Base-by-base conservation (phyloP, 768 basidiomycete species). In the Postia placenta region DNA sequence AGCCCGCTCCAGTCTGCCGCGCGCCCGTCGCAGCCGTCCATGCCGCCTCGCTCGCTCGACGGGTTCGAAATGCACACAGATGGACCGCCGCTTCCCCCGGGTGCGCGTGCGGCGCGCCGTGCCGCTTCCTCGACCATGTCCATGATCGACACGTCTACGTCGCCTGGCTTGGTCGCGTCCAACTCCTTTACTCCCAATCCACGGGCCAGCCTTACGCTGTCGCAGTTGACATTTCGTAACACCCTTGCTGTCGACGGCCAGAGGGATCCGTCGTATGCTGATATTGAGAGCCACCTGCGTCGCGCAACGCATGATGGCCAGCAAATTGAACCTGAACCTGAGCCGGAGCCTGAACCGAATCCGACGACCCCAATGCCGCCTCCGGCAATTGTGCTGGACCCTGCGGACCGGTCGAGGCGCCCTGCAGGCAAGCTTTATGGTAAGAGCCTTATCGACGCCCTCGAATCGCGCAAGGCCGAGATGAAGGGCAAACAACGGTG, bases 401-500 rank as follows among this genome's bases (percentile, higher is more conserved):
- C 43, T 20, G 37, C 35, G 20, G 49, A 51, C 45, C 40, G 64
- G 56, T 56, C 50, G 50, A 46, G 66, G 46, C 74, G 85, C n/a
- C 80, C 81, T 12, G 72, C 86, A n/a, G 91, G 91, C 20, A 92
- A 82, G 69, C 65, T 94, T 23, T 93, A 80, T 60, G 92, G 92
- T 20, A 83, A 82, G 60, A 94, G 88, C 66, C 73, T 96, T 47
- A 93, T 96, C 59, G 93, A 96, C 62, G 84, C 91, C 62, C 73
- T 96, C 9, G 92, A 95, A 63, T 74, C 71, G 15, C 77, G 92
- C 41, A 95, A 96, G 61, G 76, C 81, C 12, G 77, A 81, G 54
- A 87, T 93, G 80, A 83, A 84, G 56, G 79, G 74, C 51, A 92
- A 85, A 65, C 81, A 90, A 65, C 77, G 93, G 93, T 93, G 69